phyloP scores from a whole-genome alignment of 2,329 filamentous ascomycete genomes.

The Fusarium illudens region DNA sequence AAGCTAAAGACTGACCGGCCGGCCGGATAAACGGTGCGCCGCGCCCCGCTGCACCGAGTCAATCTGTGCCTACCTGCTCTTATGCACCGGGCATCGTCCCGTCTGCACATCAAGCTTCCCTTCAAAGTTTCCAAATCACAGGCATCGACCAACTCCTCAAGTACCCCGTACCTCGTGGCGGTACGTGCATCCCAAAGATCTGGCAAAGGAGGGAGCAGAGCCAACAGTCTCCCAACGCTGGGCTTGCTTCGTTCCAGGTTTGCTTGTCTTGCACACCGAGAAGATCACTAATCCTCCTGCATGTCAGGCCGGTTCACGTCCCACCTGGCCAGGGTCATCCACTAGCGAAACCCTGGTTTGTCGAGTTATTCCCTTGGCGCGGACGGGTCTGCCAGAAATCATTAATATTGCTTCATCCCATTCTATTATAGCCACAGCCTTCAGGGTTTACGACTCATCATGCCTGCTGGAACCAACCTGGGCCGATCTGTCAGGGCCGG shows the following conservation, averaged over 20 bases:
- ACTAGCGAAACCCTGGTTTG: slow-evolving; percentile 31
- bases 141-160: background rate
- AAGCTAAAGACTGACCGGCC: slow-evolving; percentile 14
- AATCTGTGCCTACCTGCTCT: background rate
- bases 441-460: slow-evolving; percentile 36
- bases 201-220: slow-evolving; percentile 4
- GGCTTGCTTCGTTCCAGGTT: slow-evolving; percentile 12
- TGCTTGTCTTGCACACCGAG: background rate
- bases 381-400: slow-evolving; percentile 26
- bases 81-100: background rate
- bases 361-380: slow-evolving; percentile 31
- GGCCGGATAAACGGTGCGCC: slow-evolving; percentile 16
- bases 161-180: slow-evolving; percentile 13
- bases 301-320: slow-evolving; percentile 30
- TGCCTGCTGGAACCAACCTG: slow-evolving; percentile 33
- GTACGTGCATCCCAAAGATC: slow-evolving; percentile 33
- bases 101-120: background rate
- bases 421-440: slow-evolving; percentile 33
- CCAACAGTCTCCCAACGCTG: slow-evolving; percentile 18
- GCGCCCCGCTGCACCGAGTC: slow-evolving; percentile 7
- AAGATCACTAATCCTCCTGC: slow-evolving; percentile 39
- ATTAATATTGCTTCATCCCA: slow-evolving; percentile 29
- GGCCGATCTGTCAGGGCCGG: slow-evolving; percentile 30
- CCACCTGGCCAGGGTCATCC: slow-evolving; percentile 25
- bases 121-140: background rate